These are phyloP conservation scores for Somion occarium DNA, from an alignment of 1,284 basidiomycete species.

Conservation along the genomic window DNA sequence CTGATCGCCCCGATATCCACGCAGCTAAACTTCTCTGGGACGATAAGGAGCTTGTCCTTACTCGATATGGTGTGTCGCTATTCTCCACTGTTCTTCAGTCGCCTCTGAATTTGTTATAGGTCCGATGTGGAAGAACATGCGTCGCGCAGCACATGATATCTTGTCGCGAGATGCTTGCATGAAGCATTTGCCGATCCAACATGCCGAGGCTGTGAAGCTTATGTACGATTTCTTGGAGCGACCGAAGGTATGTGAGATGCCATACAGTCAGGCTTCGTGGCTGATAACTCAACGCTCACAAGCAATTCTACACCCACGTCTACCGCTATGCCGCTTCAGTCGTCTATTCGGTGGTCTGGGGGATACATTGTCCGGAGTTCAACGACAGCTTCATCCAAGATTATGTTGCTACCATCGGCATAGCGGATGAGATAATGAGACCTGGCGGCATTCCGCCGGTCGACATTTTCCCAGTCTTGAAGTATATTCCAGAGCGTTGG, in stretches of 20 bases:
- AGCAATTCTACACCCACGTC: conserved; percentile 24
- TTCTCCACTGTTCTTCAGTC: no score
- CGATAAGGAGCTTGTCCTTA: conserved; percentile 13
- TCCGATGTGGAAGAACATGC: not conserved
- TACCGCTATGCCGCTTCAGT: conserved; percentile 22
- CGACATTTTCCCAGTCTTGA: no score
- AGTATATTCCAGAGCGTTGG: no score
- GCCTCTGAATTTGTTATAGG: not conserved
- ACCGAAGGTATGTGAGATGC: conserved; percentile 22
- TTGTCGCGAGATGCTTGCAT: not conserved
- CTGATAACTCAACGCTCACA: not conserved
- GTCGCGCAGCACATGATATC: not conserved
- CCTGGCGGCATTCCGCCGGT: conserved; percentile 26
- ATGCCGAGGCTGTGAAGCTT: conserved; percentile 21
- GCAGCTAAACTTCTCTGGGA: conserved; percentile 20
- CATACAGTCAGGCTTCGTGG: no score
- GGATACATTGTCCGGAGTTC: conserved; percentile 21
- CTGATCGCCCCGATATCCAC: conserved; percentile 20
- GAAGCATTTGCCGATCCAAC: conserved; percentile 23
- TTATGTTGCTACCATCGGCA: conserved; percentile 13
- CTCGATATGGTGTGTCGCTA: not conserved
- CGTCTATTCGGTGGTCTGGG: conserved; percentile 22
- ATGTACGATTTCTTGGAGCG: conserved; percentile 15
- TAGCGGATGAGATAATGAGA: not conserved
- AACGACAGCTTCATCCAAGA: conserved; percentile 15